These are phyloP conservation scores for Colletotrichum tamarilloi DNA, from an alignment of 2,329 filamentous ascomycete genomes.

Conservation along the genomic window DNA sequence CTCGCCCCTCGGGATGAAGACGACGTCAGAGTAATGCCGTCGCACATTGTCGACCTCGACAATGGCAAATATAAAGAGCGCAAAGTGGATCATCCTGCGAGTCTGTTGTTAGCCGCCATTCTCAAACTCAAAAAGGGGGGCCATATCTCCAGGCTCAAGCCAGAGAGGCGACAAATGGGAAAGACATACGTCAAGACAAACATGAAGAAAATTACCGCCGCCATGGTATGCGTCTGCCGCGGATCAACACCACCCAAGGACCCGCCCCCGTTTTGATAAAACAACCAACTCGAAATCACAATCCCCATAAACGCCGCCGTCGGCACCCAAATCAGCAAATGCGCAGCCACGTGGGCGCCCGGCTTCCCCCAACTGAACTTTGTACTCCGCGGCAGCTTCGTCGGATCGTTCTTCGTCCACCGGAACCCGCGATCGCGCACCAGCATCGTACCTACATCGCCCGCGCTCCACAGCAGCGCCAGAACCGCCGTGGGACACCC, in stretches of 20 bases:
- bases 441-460: slow-evolving; percentile 23
- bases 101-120: background rate
- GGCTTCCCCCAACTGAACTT: slow-evolving; percentile 26
- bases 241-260: background rate
- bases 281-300: background rate
- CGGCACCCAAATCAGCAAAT: slow-evolving; percentile 24
- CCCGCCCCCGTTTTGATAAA: background rate
- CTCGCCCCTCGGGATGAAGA: slow-evolving; percentile 32
- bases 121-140: background rate
- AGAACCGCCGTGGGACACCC: slow-evolving; percentile 19
- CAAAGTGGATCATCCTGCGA: slow-evolving; percentile 28
- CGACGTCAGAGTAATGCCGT: slow-evolving; percentile 29
- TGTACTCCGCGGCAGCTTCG: slow-evolving; percentile 1
- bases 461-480: slow-evolving; percentile 19
- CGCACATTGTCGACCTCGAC: slow-evolving; percentile 31
- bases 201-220: slow-evolving; percentile 23
- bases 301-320: slow-evolving; percentile 2
- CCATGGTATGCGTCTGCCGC: background rate
- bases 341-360: slow-evolving; percentile 16
- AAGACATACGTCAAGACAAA: slow-evolving; percentile 19
- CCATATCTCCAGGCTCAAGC: no score
- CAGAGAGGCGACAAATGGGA: no score
- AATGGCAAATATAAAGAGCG: slow-evolving; percentile 35
- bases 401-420: slow-evolving; percentile 12
- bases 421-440: slow-evolving; percentile 16